Base-by-base conservation (phyloP, 768 basidiomycete genomes). In the Leccinum arenicola region DNA sequence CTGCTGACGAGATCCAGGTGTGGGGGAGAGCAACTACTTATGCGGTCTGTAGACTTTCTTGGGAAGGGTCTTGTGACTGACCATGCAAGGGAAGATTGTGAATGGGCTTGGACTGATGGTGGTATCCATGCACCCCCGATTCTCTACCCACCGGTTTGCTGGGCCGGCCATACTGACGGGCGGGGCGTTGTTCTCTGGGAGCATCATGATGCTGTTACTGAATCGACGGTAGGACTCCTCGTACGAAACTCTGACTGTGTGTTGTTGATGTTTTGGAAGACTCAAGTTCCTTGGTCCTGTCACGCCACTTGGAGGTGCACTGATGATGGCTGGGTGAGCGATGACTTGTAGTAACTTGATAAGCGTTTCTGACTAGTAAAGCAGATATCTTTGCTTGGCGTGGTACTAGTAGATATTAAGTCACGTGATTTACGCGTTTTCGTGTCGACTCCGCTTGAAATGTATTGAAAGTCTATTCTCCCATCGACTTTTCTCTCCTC, bases 291-390 rank as follows among this genome's bases (percentile, higher is more conserved):
- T 89, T 23, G 88, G 87, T 0, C 87, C 86, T 8, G 73, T 87
- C 52, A 90, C 88, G 29, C 88, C 89, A 0, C 63, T 89, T 8
- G 88, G 87, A 2, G 89, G 83, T 3, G 56, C 79, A 19, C 53
- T 83, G 1, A 84, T 87, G 84, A 87, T 88, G 64, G 82, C 83
- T 33, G 88, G 88, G 87, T 88, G 66, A 74, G 84, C 61, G 25
- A 38, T 36, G 51, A 52, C 35, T 40, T 35, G 48, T 12, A 33
- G 11, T 29, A 29, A 33, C 31, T 33, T 27, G 2, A 50, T 29
- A 40, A 54, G 36, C 58, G 49, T n/a, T 40, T 52, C 62, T 62
- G 52, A 67, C 35, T 29, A 12, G 4, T 43, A 7, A 4, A 27
- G 12, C 29, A 85, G 86, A 60, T 87, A 86, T 64, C 58, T 84